Evolutionary conservation across 2,329 filamentous ascomycete species (phyloP).

Genomic region (Botrytis medusae): DNA sequence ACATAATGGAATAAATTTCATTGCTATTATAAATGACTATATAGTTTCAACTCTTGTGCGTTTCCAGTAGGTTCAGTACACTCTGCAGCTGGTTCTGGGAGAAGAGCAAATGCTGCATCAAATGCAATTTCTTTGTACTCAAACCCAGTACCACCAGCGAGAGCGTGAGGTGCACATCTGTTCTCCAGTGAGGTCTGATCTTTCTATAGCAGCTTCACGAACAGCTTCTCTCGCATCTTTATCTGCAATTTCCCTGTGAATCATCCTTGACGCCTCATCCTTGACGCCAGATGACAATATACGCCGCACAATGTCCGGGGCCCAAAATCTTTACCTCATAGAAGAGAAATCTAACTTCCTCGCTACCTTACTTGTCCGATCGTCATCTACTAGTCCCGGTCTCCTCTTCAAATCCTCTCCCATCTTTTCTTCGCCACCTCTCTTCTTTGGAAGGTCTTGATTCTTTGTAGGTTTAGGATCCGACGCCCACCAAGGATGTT

Average conservation of each 20-base stretch:
- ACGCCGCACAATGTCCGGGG: not conserved
- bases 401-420: constrained; percentile 65
- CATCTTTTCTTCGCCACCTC: constrained; percentile 70
- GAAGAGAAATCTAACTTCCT: constrained; percentile 39
- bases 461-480: constrained; percentile 82
- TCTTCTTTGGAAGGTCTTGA: constrained; percentile 76
- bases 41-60: not conserved
- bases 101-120: not conserved
- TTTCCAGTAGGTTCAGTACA: not conserved
- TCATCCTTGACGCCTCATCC: constrained; percentile 17
- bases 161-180: not conserved
- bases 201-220: not conserved
- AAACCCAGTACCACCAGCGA: not conserved
- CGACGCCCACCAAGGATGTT: constrained; percentile 81
- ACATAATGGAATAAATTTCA: not conserved
- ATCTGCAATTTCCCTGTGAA: not conserved
- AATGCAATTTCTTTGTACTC: not conserved
- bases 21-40: constrained; percentile 5
- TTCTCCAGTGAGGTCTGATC: not conserved
- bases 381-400: constrained; percentile 69
- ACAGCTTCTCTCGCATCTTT: not conserved
- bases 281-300: constrained; percentile 14
- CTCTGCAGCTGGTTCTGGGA: not conserved
- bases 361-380: constrained; percentile 60
- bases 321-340: constrained; percentile 29